phyloP scores from a whole-genome alignment of 805 yeast genomes.

The Grigorovia yakushimaensis region DNA sequence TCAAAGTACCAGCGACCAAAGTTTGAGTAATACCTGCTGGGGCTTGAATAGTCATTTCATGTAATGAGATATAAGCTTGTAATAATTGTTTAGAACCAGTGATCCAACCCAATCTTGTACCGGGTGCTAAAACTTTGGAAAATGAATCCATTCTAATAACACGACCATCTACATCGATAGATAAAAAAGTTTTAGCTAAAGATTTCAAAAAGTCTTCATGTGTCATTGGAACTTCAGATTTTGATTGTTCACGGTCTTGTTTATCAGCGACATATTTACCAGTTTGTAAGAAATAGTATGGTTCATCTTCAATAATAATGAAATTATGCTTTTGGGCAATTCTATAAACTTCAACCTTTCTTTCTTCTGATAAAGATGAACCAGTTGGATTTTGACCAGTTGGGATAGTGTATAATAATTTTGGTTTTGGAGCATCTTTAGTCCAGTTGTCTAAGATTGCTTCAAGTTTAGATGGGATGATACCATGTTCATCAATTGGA shows the following conservation, averaged over 20 bases:
- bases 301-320: constrained; percentile 88
- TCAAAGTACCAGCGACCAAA: constrained; percentile 56
- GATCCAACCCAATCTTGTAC: constrained; percentile 82
- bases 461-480: constrained; percentile 62
- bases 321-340: constrained; percentile 81
- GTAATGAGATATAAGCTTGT: constrained; percentile 59
- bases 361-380: constrained; percentile 62
- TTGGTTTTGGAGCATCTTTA: constrained; percentile 58
- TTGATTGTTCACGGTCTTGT: constrained; percentile 22
- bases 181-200: constrained; percentile 65
- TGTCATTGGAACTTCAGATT: constrained; percentile 16
- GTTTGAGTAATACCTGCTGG: constrained; percentile 78
- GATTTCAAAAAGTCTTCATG: constrained; percentile 61
- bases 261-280: constrained; percentile 51
- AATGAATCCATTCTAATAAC: constrained; percentile 83
- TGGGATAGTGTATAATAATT: constrained; percentile 78
- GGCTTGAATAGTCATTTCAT: constrained; percentile 73
- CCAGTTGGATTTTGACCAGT: constrained; percentile 99
- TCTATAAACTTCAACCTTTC: constrained; percentile 68
- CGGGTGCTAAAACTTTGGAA: constrained; percentile 89
- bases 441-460: constrained; percentile 59
- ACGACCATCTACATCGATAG: constrained; percentile 77
- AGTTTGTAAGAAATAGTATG: constrained; percentile 95
- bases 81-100: constrained; percentile 57
- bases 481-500: constrained; percentile 70